These are phyloP conservation scores for Solanum microdontum DNA, from an alignment of 257 asterid genomes.

Conservation along the genomic window DNA sequence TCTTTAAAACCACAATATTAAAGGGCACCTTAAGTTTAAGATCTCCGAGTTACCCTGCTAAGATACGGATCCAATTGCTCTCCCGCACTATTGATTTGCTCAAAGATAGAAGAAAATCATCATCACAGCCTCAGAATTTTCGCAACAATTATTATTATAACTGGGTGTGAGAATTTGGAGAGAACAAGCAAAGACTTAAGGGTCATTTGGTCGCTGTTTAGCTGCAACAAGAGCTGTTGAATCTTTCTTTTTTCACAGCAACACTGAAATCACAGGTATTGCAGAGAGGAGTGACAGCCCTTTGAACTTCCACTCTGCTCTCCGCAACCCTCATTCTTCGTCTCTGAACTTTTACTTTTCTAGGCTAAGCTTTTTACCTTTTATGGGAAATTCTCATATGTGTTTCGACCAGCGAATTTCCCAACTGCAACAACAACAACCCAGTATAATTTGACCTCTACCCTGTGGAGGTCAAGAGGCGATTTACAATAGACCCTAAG, in stretches of 20 bases:
- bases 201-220: neutral
- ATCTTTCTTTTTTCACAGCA: neutral
- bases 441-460: neutral
- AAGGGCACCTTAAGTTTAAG: neutral
- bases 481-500: neutral
- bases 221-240: neutral
- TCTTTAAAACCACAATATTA: neutral
- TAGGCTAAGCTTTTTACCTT: neutral
- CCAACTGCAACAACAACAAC: neutral
- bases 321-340: neutral
- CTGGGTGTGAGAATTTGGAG: neutral
- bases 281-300: neutral
- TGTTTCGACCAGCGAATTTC: neutral
- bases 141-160: neutral
- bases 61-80: slow-evolving; percentile 13
- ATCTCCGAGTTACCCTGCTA: slow-evolving; percentile 18
- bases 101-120: neutral
- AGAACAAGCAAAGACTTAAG: neutral
- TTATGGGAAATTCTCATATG: neutral
- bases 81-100: neutral
- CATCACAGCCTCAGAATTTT: neutral
- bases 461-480: neutral
- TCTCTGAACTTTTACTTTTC: neutral
- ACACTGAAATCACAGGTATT: neutral
- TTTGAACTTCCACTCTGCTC: neutral